Percentiles rank a stretch among this genome's conserved stretches.
Conservation (phyloP, 1,284 basidiomycete genomes). For the Microbotryomycetes sp. region DNA sequence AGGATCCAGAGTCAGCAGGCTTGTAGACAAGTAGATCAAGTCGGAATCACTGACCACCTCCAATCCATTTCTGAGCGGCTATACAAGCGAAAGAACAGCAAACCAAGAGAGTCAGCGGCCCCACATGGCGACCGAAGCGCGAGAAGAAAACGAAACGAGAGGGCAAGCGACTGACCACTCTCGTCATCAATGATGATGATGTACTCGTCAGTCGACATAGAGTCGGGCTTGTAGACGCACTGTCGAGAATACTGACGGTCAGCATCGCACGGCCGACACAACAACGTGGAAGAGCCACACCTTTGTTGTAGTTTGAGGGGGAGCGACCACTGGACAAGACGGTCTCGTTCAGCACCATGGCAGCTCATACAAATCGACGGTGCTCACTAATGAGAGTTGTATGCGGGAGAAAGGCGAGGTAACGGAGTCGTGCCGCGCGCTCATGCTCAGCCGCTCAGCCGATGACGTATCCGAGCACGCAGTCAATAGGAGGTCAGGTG, state of each 20-base stretch:
- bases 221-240: conserved; percentile 40
- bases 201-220: conserved; percentile 42
- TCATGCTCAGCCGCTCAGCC: no score
- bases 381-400: neutral
- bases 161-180: conserved; percentile 25
- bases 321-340: neutral
- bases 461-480: no score
- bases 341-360: no score
- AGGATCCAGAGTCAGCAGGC: neutral
- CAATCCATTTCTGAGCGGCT: conserved; percentile 40
- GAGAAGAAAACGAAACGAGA: neutral
- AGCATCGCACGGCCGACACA: neutral
- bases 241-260: neutral
- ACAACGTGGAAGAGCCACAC: neutral
- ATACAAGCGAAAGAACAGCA: neutral
- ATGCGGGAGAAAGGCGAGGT: no score
- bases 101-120: neutral
- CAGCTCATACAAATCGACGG: neutral
- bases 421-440: no score
- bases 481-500: no score
- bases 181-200: conserved; percentile 42
- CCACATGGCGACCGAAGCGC: neutral
- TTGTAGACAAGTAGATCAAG: neutral
- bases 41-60: conserved; percentile 36
- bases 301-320: conserved; percentile 3